Evolutionary conservation across 805 yeast species (phyloP).

Genomic region (Kuraishia cidri): DNA sequence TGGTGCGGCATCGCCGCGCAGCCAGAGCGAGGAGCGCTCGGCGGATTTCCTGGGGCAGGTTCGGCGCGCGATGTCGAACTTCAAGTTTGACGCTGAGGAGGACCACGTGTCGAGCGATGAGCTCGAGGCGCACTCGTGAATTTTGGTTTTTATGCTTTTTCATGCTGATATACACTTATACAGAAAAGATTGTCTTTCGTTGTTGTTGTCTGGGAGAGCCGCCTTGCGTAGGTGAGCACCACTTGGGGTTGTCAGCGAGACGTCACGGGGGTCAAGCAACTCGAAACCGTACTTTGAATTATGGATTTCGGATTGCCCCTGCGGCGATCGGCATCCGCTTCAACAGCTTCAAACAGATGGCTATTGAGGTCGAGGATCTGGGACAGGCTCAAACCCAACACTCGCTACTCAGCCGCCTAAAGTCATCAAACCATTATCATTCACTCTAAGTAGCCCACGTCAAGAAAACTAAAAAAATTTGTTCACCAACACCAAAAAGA

Average conservation of each 20-base stretch:
- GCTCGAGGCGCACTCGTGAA: constrained; percentile 35
- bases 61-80: constrained; percentile 29
- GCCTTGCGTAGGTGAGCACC: no score
- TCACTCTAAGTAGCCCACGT: neutral
- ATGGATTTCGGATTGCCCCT: no score
- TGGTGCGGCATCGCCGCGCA: neutral
- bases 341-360: no score
- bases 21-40: constrained; percentile 12
- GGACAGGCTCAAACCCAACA: no score
- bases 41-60: constrained; percentile 29
- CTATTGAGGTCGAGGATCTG: no score
- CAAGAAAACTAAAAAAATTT: constrained; percentile 49
- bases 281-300: no score
- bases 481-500: constrained; percentile 73
- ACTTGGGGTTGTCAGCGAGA: no score
- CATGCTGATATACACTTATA: no score
- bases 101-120: constrained; percentile 45
- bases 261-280: no score
- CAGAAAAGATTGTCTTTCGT: no score
- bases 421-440: neutral
- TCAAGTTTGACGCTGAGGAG: constrained; percentile 18
- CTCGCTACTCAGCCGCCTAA: neutral
- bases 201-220: no score
- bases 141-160: neutral
- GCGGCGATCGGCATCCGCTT: no score